Conservation (phyloP, 176 grass and related monocot species). For the Oryza nivara region DNA sequence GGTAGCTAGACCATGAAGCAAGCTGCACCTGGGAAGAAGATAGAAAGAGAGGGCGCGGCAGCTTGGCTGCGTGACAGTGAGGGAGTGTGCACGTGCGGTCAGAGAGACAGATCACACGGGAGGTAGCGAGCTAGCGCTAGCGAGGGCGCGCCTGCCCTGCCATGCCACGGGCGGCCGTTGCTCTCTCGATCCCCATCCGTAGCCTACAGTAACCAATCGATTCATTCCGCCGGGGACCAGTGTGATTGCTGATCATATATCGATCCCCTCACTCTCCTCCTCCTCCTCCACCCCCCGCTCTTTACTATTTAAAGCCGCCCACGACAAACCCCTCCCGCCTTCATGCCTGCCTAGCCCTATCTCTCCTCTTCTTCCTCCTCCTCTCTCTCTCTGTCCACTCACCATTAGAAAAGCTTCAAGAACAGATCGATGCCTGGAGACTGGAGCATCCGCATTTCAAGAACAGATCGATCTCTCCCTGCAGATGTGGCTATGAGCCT, state of each 20-base stretch:
- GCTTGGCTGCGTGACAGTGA: constrained; percentile 7
- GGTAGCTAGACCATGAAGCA: background rate
- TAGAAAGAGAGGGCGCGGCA: constrained; percentile 30
- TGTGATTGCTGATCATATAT: background rate
- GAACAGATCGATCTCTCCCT: background rate
- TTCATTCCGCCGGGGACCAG: constrained; percentile 66
- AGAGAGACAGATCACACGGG: constrained; percentile 6
- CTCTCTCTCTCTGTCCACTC: background rate
- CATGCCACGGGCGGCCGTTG: constrained; percentile 25
- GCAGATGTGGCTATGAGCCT: constrained; percentile 11
- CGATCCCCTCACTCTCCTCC: background rate
- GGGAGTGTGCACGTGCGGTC: constrained; percentile 52
- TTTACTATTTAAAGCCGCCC: constrained; percentile 51
- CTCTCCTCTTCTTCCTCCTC: background rate
- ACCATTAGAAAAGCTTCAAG: constrained; percentile 25
- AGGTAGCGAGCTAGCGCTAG: too few relatives aligned
- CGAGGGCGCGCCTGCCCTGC: constrained; percentile 10
- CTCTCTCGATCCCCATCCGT: constrained; percentile 21
- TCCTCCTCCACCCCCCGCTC: background rate
- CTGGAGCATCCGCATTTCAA: background rate
- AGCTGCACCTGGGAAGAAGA: constrained; percentile 1
- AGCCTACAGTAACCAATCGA: constrained; percentile 43
- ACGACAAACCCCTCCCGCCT: constrained; percentile 40
- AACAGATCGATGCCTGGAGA: background rate
- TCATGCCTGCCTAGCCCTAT: constrained; percentile 39